Conservation (phyloP, 108 stramenopile species). For the Nannochloropsis granulata region DNA sequence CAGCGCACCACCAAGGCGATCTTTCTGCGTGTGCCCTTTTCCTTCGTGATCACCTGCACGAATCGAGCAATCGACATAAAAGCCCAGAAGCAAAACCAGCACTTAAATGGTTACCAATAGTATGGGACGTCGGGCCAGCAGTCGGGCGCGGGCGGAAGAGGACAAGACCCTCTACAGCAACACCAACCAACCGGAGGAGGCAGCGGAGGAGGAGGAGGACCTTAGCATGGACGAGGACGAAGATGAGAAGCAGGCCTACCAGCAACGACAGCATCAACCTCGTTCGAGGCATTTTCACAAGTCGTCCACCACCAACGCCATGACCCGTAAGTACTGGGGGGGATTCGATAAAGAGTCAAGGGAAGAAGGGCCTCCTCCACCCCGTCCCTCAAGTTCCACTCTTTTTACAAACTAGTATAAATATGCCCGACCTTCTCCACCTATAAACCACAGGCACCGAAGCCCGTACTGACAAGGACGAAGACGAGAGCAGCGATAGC, state of each 20-base stretch:
- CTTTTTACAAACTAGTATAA: no score
- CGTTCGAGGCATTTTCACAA: not conserved
- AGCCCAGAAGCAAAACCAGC: not conserved
- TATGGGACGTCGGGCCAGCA: not conserved
- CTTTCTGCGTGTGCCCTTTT: not conserved
- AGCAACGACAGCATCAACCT: not conserved
- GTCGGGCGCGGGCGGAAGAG: not conserved
- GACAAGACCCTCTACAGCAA: not conserved
- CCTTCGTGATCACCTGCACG: no score
- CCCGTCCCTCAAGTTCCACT: no score
- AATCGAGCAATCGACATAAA: not conserved
- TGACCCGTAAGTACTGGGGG: not conserved
- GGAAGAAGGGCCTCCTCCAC: not conserved
- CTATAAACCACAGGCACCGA: not conserved
- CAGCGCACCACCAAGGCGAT: not conserved
- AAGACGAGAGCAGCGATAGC: not conserved
- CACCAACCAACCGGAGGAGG: not conserved
- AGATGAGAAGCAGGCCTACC: not conserved
- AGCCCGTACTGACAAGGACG: not conserved
- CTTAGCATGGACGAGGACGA: not conserved
- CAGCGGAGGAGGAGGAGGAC: not conserved
- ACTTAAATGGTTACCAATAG: not conserved
- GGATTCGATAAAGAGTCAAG: not conserved
- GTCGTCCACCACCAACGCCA: no score
- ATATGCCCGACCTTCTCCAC: no score